Conservation (phyloP, 768 basidiomycete genomes). For the Tylopilus vinaceipallidus region DNA sequence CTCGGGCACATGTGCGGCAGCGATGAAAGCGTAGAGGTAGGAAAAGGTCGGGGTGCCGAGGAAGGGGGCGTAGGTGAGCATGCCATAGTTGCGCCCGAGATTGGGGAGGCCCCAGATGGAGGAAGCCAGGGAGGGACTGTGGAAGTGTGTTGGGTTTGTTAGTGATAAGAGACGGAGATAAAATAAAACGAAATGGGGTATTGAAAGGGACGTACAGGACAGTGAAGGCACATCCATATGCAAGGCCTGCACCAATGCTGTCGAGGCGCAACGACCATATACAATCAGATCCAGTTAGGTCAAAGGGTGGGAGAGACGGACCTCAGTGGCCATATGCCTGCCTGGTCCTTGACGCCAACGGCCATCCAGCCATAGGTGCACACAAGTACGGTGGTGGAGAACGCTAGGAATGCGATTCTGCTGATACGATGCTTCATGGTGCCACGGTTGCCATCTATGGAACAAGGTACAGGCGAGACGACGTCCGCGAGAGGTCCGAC, state of each 20-base stretch:
- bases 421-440: constrained; percentile 54
- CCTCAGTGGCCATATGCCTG: constrained; percentile 71
- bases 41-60: constrained; percentile 74
- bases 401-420: constrained; percentile 57
- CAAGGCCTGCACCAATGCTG: constrained; percentile 64
- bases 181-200: neutral
- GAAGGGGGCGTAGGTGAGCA: constrained; percentile 74
- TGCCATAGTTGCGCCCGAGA: constrained; percentile 73
- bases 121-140: constrained; percentile 60
- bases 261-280: neutral
- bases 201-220: constrained; percentile 57
- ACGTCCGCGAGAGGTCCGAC: constrained; percentile 72
- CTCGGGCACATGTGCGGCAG: constrained; percentile 46
- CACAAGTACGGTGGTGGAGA: constrained; percentile 46
- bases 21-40: constrained; percentile 73
- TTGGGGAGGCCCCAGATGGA: constrained; percentile 71
- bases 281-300: neutral
- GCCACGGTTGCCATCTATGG: constrained; percentile 30
- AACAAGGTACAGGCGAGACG: constrained; percentile 57
- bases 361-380: constrained; percentile 57
- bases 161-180: neutral
- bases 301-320: constrained; percentile 24
- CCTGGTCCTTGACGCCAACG: constrained; percentile 44
- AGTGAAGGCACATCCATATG: constrained; percentile 71
- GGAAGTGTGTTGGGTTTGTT: neutral